phyloP scores from a whole-genome alignment of 805 yeast species.

The Ogataea populi-albae region DNA sequence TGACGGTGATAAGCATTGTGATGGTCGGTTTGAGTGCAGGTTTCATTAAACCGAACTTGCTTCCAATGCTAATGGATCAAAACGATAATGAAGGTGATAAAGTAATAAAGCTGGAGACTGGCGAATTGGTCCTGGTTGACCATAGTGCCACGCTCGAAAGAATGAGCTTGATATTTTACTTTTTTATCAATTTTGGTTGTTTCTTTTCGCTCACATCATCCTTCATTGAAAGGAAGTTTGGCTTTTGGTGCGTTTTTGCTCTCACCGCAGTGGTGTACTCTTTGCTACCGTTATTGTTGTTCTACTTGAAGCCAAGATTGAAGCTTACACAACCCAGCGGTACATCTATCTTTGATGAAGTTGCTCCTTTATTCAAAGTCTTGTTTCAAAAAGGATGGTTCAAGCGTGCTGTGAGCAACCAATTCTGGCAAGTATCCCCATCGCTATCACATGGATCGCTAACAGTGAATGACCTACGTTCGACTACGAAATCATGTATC shows the following conservation, averaged over 20 bases:
- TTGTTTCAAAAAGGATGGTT: constrained; percentile 41
- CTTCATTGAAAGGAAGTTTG: constrained; percentile 45
- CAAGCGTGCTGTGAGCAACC: constrained; percentile 33
- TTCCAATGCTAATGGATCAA: constrained; percentile 56
- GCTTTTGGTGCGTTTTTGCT: constrained; percentile 51
- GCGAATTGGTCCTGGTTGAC: constrained; percentile 57
- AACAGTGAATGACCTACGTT: constrained; percentile 40
- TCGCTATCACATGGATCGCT: constrained; percentile 16
- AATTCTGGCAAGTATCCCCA: constrained; percentile 40
- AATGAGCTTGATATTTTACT: constrained; percentile 44
- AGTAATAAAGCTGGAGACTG: constrained; percentile 49
- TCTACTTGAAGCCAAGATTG: constrained; percentile 34
- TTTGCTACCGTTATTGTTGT: constrained; percentile 44
- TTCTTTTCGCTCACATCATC: constrained; percentile 48
- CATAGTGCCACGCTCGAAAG: constrained; percentile 41
- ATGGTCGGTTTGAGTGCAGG: constrained; percentile 47
- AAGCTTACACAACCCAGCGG: constrained; percentile 37
- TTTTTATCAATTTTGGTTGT: constrained; percentile 54
- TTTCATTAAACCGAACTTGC: constrained; percentile 50
- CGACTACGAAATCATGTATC: constrained; percentile 42
- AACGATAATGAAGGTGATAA: constrained; percentile 53
- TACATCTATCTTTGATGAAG: constrained; percentile 41
- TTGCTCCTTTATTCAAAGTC: constrained; percentile 37
- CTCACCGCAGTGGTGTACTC: constrained; percentile 53
- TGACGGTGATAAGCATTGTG: constrained; percentile 38